phyloP scores from a whole-genome alignment of 805 yeast genomes.

The Candida taoyuanica region DNA sequence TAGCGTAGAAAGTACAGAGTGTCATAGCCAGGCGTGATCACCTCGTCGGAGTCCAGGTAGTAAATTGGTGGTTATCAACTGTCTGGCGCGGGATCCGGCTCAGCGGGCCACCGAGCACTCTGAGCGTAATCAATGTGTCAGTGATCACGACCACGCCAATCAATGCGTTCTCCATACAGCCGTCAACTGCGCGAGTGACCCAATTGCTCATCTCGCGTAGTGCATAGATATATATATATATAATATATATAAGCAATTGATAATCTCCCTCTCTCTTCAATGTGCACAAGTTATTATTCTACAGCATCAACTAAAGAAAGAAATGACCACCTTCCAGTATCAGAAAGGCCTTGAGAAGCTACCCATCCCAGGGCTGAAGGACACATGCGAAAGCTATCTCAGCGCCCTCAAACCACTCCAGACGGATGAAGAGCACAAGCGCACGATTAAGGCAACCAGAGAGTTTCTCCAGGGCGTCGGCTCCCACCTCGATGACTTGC shows the following conservation, averaged over 20 bases:
- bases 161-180: neutral
- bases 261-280: no score
- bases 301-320: neutral
- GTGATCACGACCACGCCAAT: neutral
- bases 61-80: neutral
- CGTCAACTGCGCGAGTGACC: neutral
- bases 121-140: neutral
- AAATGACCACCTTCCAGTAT: slow-evolving; percentile 45
- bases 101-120: neutral
- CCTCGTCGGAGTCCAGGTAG: no score
- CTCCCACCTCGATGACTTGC: slow-evolving; percentile 55
- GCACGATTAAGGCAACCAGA: slow-evolving; percentile 55
- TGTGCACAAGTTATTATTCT: no score
- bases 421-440: slow-evolving; percentile 62
- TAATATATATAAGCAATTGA: no score
- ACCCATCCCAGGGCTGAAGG: slow-evolving; percentile 74
- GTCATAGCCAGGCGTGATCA: no score
- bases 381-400: slow-evolving; percentile 64
- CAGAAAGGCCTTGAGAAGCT: slow-evolving; percentile 59
- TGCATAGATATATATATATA: no score
- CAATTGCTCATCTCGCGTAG: no score
- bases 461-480: slow-evolving; percentile 52
- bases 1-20: no score
- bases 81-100: neutral
- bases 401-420: slow-evolving; percentile 75